Percentiles rank a stretch among this genome's conserved stretches.
phyloP scores from a whole-genome alignment of 345 rosid species.

The Eucalyptus curtisii region DNA sequence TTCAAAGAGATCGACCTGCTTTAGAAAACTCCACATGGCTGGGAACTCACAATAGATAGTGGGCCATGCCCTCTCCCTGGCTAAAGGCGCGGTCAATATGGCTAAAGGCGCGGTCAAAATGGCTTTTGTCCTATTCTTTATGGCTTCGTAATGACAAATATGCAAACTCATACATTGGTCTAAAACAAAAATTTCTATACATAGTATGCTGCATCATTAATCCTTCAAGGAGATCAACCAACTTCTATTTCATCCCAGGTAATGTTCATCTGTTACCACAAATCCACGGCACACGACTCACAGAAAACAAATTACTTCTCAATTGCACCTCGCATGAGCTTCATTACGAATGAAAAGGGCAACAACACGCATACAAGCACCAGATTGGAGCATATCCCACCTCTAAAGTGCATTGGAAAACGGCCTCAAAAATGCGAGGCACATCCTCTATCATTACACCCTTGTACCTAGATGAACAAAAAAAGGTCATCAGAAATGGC shows the following conservation, averaged over 20 bases:
- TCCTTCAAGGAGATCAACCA: background rate
- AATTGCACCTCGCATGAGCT: background rate
- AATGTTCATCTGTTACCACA: background rate
- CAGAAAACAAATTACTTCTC: background rate
- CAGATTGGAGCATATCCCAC: slow-evolving; percentile 19
- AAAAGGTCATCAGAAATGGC: background rate
- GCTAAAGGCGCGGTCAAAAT: background rate
- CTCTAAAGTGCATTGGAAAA: slow-evolving; percentile 98
- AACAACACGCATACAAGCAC: background rate
- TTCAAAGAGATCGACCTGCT: background rate
- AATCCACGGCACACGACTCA: background rate
- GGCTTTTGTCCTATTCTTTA: background rate
- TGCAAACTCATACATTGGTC: background rate
- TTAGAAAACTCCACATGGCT: background rate
- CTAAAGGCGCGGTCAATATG: background rate
- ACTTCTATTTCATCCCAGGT: background rate
- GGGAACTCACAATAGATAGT: background rate
- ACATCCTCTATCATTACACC: slow-evolving; percentile 94
- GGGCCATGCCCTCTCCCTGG: background rate
- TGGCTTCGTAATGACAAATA: background rate
- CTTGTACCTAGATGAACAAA: slow-evolving; percentile 50
- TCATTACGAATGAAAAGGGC: background rate
- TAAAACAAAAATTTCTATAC: background rate
- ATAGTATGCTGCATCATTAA: background rate
- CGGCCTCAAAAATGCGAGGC: slow-evolving; percentile 95